Evolutionary conservation across 1,284 basidiomycete genomes (phyloP), one percentile per base, ranked within the genome.

Genomic region (Microbotryomycetes sp.): DNA sequence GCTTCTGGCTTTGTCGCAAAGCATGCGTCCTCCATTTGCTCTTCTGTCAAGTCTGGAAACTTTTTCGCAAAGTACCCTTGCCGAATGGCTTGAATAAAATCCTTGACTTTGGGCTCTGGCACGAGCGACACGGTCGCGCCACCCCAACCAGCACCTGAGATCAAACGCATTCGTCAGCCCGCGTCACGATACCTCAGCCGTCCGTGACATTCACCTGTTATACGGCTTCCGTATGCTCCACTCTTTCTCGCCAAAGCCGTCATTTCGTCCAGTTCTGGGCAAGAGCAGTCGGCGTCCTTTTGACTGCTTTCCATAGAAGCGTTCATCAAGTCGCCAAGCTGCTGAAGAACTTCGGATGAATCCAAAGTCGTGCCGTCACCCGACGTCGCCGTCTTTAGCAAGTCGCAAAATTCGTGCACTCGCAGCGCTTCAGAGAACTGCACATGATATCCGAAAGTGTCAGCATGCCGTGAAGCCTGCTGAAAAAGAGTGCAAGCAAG

Each of bases 111-210:
- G n/a, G 78, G 75, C 68, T 87, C 85, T 6, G 82, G 80, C 3
- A 93, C 85, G 21, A 93, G 80, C 31, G 87, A 89, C 24, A 93
- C 86, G 0, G 87, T 87, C 68, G 88, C 91, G 13, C 91, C 91
- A 54, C 91, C 91, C 89, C 89, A 94, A 2, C 90, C 90, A 0
- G 90, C 90, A 47, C 87, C 87, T 86, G 48, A 48, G 7, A 46
- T 5, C 5, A 27, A 4, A 31, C 2, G 18, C 1, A 18, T 11
- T 41, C 29, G 21, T 56, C 49, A 21, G 6, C 21, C 5, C 51
- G 15, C 2, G 45, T 29, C 29, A 15, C 49, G 57, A 59, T 26
- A 71, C 72, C 63, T 71, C 68, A 59, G 72, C 51, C 16, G 50
- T 13, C 54, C 13, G 15, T 28, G 16, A 4, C 18, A 54, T 74